These are phyloP conservation scores for Pichia sp. DNA, from an alignment of 1,139 yeast species.

Conservation along the genomic window DNA sequence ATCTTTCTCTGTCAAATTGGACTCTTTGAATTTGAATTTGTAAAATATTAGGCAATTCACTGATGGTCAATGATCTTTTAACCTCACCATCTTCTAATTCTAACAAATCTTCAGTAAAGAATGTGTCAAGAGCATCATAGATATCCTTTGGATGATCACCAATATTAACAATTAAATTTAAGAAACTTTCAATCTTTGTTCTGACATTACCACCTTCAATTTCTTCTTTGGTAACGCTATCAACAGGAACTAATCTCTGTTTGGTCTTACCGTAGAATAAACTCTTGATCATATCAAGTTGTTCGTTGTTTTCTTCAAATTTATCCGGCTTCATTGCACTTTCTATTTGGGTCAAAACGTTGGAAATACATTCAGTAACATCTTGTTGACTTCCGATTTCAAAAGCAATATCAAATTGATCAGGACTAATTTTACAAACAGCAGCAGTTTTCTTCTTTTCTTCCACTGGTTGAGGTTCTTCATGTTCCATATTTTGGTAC, in stretches of 20 bases:
- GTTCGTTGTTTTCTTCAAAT: conserved; percentile 77
- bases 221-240: conserved; percentile 32
- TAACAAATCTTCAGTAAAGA: conserved; percentile 73
- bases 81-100: conserved; percentile 72
- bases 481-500: background rate
- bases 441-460: conserved; percentile 13
- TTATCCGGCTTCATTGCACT: conserved; percentile 76
- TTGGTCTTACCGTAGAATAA: conserved; percentile 76
- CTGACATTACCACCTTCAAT: conserved; percentile 37
- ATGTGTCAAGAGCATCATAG: conserved; percentile 86
- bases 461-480: background rate
- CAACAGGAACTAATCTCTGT: conserved; percentile 50
- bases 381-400: conserved; percentile 94
- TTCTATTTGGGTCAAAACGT: conserved; percentile 88
- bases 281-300: conserved; percentile 71
- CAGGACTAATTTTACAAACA: conserved; percentile 19
- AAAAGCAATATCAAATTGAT: conserved; percentile 34
- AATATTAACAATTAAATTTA: conserved; percentile 78
- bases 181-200: conserved; percentile 71
- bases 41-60: conserved; percentile 71
- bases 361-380: conserved; percentile 95
- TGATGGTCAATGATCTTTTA: conserved; percentile 69
- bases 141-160: conserved; percentile 86
- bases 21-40: conserved; percentile 96
- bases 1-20: conserved; percentile 72